A percentile compares a stretch with the other conserved stretches of the same genome.
Conservation (phyloP, 306 rosid genomes). For the Quillaja saponaria region DNA sequence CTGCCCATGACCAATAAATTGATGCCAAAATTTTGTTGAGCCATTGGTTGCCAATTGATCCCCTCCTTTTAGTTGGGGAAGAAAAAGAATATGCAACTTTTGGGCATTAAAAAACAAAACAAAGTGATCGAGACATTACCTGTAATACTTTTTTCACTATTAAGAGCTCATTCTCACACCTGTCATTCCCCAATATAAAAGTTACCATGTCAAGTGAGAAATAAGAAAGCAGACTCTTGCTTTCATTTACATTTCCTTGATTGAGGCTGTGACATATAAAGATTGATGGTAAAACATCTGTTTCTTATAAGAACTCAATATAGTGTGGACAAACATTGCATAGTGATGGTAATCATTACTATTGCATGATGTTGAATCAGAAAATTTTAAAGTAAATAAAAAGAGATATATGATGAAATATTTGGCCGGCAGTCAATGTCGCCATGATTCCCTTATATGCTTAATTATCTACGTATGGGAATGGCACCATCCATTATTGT, state of each 20-base stretch:
- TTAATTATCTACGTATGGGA: not conserved
- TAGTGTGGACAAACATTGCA: slow-evolving; percentile 1
- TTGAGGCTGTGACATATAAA: no score
- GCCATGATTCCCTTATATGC: slow-evolving; percentile 4
- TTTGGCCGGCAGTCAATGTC: slow-evolving; percentile 26
- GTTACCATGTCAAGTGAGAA: no score
- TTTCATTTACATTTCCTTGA: no score
- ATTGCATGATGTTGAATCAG: no score
- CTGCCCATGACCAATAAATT: slow-evolving; percentile 9
- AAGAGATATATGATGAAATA: slow-evolving; percentile 35
- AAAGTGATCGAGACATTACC: slow-evolving; percentile 13
- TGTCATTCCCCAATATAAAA: no score
- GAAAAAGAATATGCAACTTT: not conserved
- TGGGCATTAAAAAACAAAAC: not conserved
- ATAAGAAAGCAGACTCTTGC: no score
- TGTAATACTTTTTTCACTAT: not conserved
- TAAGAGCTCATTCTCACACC: no score
- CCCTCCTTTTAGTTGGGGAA: not conserved
- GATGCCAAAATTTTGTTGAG: not conserved
- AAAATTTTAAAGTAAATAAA: no score
- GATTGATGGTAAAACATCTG: not conserved
- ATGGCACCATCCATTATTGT: not conserved
- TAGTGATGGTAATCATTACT: slow-evolving; percentile 20
- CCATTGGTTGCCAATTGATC: not conserved
- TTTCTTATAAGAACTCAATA: slow-evolving; percentile 15